phyloP scores from a whole-genome alignment of 2,329 filamentous ascomycete species.

The Metarhizium guizhouense region DNA sequence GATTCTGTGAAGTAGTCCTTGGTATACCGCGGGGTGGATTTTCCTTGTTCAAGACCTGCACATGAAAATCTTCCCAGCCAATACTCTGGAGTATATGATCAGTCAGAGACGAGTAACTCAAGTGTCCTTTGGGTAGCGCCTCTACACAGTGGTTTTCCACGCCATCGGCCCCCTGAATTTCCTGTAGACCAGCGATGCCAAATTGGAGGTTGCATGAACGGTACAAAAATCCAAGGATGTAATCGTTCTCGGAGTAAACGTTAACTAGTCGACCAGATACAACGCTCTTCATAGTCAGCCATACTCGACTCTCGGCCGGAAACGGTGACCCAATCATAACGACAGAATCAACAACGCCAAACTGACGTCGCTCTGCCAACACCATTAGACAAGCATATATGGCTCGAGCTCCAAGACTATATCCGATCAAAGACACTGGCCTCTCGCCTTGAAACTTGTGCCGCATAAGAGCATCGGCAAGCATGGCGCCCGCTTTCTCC shows the following conservation, averaged over 20 bases:
- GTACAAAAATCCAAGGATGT: constrained; percentile 81
- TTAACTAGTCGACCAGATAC: constrained; percentile 82
- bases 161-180: constrained; percentile 54
- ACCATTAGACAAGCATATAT: constrained; percentile 78
- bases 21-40: background rate
- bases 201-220: constrained; percentile 73
- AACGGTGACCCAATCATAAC: constrained; percentile 77
- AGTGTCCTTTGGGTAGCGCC: constrained; percentile 57
- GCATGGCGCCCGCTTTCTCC: constrained; percentile 61
- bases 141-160: constrained; percentile 62
- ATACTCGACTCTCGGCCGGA: constrained; percentile 61
- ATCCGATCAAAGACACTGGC: constrained; percentile 71
- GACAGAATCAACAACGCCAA: constrained; percentile 78
- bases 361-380: constrained; percentile 71
- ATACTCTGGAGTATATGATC: constrained; percentile 59
- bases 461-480: constrained; percentile 75
- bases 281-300: constrained; percentile 69
- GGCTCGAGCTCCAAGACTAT: constrained; percentile 70
- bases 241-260: constrained; percentile 80
- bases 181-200: constrained; percentile 77
- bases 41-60: constrained; percentile 17
- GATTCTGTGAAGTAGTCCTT: background rate
- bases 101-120: constrained; percentile 60
- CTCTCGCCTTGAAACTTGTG: constrained; percentile 71
- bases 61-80: constrained; percentile 58